Conservation (phyloP, 768 basidiomycete species). For the Panaeolus cyanescens region DNA sequence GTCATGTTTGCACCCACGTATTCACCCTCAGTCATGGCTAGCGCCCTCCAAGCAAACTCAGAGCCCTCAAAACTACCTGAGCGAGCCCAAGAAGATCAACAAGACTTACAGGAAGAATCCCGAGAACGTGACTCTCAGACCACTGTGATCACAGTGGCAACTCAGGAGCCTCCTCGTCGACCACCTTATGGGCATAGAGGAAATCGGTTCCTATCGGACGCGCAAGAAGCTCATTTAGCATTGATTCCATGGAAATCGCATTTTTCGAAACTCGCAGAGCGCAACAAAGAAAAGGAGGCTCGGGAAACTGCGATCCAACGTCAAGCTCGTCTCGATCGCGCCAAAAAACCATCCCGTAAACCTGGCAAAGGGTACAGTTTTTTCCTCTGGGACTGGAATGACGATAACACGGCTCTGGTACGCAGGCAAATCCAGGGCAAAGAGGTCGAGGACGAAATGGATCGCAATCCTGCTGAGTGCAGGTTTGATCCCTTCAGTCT, state of each 20-base stretch:
- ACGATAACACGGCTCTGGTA: not conserved
- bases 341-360: too few relatives aligned
- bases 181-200: too few relatives aligned
- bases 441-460: not conserved
- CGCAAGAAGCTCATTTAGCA: not conserved
- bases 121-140: too few relatives aligned
- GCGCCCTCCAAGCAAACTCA: too few relatives aligned
- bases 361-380: too few relatives aligned
- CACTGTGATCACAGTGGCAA: too few relatives aligned
- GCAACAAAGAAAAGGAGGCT: not conserved
- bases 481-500: not conserved
- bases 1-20: not conserved
- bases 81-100: too few relatives aligned
- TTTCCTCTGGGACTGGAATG: not conserved
- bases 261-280: not conserved
- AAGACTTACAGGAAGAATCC: too few relatives aligned
- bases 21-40: too few relatives aligned
- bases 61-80: too few relatives aligned
- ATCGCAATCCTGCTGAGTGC: not conserved
- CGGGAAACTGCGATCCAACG: not conserved
- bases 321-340: not conserved
- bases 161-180: too few relatives aligned
- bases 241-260: not conserved
- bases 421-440: not conserved
- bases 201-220: not conserved